Conservation (phyloP, 805 yeast species). For the Suhomyces sp. region DNA sequence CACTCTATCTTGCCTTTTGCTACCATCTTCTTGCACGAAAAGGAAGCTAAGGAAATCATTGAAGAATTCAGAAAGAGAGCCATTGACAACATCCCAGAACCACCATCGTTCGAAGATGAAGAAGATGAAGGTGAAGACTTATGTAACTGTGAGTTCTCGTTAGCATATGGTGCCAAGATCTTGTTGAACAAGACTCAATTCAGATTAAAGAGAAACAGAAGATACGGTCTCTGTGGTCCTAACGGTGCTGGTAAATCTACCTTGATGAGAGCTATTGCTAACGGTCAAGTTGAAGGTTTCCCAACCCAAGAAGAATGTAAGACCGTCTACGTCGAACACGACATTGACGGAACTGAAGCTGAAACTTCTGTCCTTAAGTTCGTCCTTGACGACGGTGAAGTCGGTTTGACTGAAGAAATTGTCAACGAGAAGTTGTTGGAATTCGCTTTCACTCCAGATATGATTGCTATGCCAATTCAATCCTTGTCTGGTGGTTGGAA, state of each 20-base stretch:
- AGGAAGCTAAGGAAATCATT: conserved; percentile 82
- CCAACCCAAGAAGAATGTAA: conserved; percentile 98
- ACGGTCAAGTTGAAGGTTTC: conserved; percentile 99
- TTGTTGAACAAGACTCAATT: conserved; percentile 98
- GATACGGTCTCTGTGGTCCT: conserved; percentile 91
- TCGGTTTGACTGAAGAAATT: conserved; percentile 66
- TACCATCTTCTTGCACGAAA: conserved; percentile 93
- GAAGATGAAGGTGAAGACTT: conserved; percentile 99
- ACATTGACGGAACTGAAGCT: conserved; percentile 97
- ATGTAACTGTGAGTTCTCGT: conserved; percentile 99
- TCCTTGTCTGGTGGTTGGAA: conserved; percentile 99
- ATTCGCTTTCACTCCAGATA: conserved; percentile 91
- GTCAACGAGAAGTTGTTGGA: conserved; percentile 76
- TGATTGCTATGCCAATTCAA: conserved; percentile 90
- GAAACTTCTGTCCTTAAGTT: conserved; percentile 92
- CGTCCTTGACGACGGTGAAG: conserved; percentile 80
- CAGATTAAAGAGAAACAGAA: conserved; percentile 97
- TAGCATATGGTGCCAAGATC: conserved; percentile 99
- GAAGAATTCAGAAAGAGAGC: conserved; percentile 96
- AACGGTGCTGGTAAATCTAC: conserved; percentile 54
- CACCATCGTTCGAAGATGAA: conserved; percentile 93
- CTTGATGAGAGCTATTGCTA: conserved; percentile 93
- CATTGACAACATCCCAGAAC: conserved; percentile 96
- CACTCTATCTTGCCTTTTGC: conserved; percentile 87
- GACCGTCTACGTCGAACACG: conserved; percentile 99